Base-by-base conservation (phyloP, 805 yeast species). In the Candida broadrunensis region DNA sequence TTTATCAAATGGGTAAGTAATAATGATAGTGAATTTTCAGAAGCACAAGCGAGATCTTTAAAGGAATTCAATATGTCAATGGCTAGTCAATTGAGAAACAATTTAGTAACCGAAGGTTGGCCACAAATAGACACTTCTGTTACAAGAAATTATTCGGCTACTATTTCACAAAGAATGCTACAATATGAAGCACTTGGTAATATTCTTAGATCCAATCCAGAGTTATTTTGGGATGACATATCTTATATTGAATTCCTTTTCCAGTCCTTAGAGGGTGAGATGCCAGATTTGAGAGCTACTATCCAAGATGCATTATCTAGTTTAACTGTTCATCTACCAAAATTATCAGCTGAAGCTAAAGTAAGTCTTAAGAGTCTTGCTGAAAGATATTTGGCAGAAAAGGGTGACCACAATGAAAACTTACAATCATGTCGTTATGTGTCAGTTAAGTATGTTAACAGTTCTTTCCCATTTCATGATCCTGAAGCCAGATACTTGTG, bases 181-280 rank as follows among this genome's bases (percentile, higher is more conserved):
- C 88, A 85, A 49, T 90, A 88, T 54, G 96, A 87, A 56, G 82
- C 95, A 0, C 59, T 90, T 18, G 93, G 95, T 2, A 73, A 79
- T 16, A 68, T 90, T 6, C 55, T 85, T 37, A 69, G 73, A 41
- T 69, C 73, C 25, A 67, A 74, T 30, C 67, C 77, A 1, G 49
- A 55, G 1, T 55, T 67, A 15, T 58, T 81, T 24, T 43, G 63
- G 2, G 50, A 63, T 12, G 81, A 80, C 50, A 60, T 82, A 27
- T 56, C 73, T 0, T 78, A 75, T 45, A 56, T 88, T 30, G 77
- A 75, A 37, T 89, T 88, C 52, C 61, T 90, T 15, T 81, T 89
- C 47, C 80, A 81, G 27, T 81, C 93, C 18, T 61, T 90, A 30
- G 75, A 72, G 38, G 77, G 77, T 2, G 97, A 90, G 45, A 47